Conservation (phyloP, 306 rosid genomes). For the Cucumis sativus region DNA sequence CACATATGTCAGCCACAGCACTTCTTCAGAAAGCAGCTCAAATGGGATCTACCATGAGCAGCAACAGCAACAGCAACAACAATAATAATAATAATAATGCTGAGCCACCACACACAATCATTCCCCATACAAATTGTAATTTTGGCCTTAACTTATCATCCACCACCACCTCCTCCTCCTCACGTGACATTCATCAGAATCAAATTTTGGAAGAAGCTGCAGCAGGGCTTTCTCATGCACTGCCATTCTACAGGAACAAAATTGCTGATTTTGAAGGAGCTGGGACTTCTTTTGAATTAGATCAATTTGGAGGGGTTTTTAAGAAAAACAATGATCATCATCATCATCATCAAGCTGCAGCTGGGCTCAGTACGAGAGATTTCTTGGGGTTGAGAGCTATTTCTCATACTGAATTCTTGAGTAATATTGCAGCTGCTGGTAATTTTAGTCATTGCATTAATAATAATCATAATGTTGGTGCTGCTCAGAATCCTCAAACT, state of each 20-base stretch:
- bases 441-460: conserved; percentile 41
- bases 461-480: background rate
- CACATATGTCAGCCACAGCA: conserved; percentile 96
- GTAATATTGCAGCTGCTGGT: conserved; percentile 34
- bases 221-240: background rate
- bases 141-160: conserved; percentile 33
- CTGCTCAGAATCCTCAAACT: conserved; percentile 33
- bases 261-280: background rate
- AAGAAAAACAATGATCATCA: background rate
- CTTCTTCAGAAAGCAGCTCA: conserved; percentile 94
- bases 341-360: background rate
- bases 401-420: conserved; percentile 61
- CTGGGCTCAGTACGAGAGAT: conserved; percentile 32
- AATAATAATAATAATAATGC: background rate
- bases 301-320: conserved; percentile 34
- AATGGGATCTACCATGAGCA: conserved; percentile 76
- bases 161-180: conserved; percentile 27
- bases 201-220: background rate
- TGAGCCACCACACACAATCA: too few species aligned
- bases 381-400: conserved; percentile 77
- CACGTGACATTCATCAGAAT: conserved; percentile 25
- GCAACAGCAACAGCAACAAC: background rate
- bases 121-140: conserved; percentile 7
- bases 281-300: conserved; percentile 38
- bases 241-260: background rate